These are phyloP conservation scores for Beauveria sp. DNA, from an alignment of 2,329 filamentous ascomycete species.

Conservation along the genomic window DNA sequence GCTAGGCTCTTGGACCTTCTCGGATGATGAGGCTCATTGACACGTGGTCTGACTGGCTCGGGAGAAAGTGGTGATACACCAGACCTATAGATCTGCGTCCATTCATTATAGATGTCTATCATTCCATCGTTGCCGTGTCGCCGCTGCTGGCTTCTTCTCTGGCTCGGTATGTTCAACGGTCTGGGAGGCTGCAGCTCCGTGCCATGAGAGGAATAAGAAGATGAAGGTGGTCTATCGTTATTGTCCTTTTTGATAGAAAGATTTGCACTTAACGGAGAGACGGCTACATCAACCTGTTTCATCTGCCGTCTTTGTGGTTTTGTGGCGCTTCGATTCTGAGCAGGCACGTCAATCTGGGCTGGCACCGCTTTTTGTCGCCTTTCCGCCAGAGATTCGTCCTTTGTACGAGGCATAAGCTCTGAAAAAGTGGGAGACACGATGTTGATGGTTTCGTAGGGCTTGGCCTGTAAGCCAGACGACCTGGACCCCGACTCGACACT, in stretches of 20 bases:
- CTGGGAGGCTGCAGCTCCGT: slow-evolving; percentile 15
- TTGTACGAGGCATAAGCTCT: slow-evolving; percentile 23
- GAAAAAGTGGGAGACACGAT: slow-evolving; percentile 23
- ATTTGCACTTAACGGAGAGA: slow-evolving; percentile 22
- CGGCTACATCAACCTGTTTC: slow-evolving; percentile 8
- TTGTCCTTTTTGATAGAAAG: slow-evolving; percentile 10
- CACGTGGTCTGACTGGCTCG: slow-evolving; percentile 14
- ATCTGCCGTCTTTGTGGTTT: slow-evolving; percentile 3
- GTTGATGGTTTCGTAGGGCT: slow-evolving; percentile 8
- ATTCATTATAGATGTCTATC: slow-evolving; percentile 20
- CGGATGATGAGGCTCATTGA: slow-evolving; percentile 16
- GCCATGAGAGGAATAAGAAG: slow-evolving; percentile 19
- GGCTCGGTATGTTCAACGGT: slow-evolving; percentile 15
- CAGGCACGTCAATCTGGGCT: slow-evolving; percentile 2
- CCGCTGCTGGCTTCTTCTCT: slow-evolving; percentile 9
- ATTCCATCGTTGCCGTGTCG: slow-evolving; percentile 16
- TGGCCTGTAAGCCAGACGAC: neutral
- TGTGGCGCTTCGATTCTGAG: neutral
- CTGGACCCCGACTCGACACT: neutral
- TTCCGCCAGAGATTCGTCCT: slow-evolving; percentile 20
- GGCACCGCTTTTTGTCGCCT: slow-evolving; percentile 19
- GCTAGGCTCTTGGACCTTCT: slow-evolving; percentile 24
- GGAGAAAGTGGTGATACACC: slow-evolving; percentile 11
- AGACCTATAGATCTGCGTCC: slow-evolving; percentile 18
- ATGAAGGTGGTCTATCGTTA: slow-evolving; percentile 16